Percentiles rank a stretch among this genome's conserved stretches.
Conservation (phyloP, 192 early-diverging fungal species). For the Mycoemilia scoparia region DNA sequence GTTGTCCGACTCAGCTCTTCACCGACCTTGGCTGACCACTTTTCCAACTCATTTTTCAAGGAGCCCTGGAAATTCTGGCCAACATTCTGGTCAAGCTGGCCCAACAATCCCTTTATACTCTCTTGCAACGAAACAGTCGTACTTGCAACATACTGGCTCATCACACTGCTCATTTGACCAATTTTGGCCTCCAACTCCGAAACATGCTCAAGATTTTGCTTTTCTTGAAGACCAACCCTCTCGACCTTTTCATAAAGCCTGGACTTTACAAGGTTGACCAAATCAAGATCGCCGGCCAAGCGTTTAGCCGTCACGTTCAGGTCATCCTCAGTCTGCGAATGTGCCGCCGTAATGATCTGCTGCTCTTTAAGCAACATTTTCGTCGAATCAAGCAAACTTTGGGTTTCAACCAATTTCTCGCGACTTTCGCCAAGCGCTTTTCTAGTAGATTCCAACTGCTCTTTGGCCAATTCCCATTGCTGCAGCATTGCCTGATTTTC, state of each 20-base stretch:
- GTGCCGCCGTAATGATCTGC: constrained; percentile 22
- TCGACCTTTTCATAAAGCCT: constrained; percentile 5
- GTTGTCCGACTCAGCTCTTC: constrained; percentile 1
- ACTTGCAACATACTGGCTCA: background rate
- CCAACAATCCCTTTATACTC: constrained; percentile 6
- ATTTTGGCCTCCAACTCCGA: constrained; percentile 1
- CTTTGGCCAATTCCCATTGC: constrained; percentile 7
- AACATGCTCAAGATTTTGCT: constrained; percentile 4
- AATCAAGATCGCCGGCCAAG: background rate
- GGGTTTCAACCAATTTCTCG: constrained; percentile 12
- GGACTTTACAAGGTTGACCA: constrained; percentile 1
- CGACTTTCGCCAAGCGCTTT: no score
- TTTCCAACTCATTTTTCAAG: constrained; percentile 2
- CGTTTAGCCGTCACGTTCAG: no score
- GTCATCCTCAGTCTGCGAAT: constrained; percentile 25
- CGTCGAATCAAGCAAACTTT: constrained; percentile 9
- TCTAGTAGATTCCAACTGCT: constrained; percentile 15
- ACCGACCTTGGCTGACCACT: constrained; percentile 3
- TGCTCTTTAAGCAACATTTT: constrained; percentile 13
- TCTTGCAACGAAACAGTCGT: background rate
- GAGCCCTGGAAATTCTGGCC: constrained; percentile 12
- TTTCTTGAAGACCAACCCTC: constrained; percentile 12
- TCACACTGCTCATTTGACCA: background rate
- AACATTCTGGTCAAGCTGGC: constrained; percentile 9
- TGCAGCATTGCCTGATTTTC: constrained; percentile 1